A percentile compares a stretch with the other conserved stretches of the same genome.
Evolutionary conservation across 768 basidiomycete genomes (phyloP).

Genomic region (Lentinula guzmanii): DNA sequence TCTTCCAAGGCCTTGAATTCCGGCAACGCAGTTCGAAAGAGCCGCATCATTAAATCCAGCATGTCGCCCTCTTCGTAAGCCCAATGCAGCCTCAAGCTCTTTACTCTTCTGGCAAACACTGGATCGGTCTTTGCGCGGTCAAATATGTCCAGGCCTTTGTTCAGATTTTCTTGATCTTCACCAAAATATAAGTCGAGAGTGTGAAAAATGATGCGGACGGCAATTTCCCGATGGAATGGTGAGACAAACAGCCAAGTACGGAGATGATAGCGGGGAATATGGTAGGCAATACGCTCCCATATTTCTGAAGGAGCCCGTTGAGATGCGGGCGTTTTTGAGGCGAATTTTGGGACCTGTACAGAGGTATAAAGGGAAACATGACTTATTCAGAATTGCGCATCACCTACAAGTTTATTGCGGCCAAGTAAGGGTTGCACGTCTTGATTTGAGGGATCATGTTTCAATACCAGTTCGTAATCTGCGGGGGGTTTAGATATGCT

Average conservation of each 20-base stretch:
- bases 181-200: constrained; percentile 65
- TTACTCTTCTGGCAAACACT: constrained; percentile 53
- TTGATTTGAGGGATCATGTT: constrained; percentile 54
- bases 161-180: constrained; percentile 55
- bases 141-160: constrained; percentile 60
- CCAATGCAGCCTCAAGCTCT: constrained; percentile 60
- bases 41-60: constrained; percentile 56
- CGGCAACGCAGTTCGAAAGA: constrained; percentile 58
- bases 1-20: constrained; percentile 55
- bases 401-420: constrained; percentile 38
- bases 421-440: constrained; percentile 47
- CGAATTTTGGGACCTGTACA: constrained; percentile 34
- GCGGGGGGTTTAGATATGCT: not conserved
- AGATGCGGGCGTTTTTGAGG: constrained; percentile 46
- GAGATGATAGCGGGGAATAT: constrained; percentile 59
- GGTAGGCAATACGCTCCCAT: constrained; percentile 60
- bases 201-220: constrained; percentile 58
- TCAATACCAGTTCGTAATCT: constrained; percentile 59
- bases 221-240: constrained; percentile 58
- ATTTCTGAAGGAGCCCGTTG: constrained; percentile 60
- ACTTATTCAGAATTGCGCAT: not conserved
- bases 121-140: constrained; percentile 60
- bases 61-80: constrained; percentile 65
- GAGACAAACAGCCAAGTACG: constrained; percentile 67
- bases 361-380: constrained; percentile 5